Conservation (phyloP, 352 stramenopile species). For the Phytophthora hibernalis region DNA sequence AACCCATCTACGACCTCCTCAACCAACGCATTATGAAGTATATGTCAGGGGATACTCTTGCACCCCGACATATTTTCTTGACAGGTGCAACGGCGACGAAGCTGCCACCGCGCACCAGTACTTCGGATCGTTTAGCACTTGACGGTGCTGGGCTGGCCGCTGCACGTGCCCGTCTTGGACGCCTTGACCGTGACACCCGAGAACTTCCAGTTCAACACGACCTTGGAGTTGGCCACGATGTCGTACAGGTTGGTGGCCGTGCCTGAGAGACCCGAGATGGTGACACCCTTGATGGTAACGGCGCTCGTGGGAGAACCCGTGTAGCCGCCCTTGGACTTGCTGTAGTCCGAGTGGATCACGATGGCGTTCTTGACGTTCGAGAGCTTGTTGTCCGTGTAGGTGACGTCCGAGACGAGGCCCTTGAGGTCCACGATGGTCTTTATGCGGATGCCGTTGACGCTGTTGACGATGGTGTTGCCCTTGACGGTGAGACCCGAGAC, state of each 20-base stretch:
- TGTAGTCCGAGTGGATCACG: constrained; percentile 26
- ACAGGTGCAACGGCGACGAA: constrained; percentile 5
- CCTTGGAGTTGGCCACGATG: constrained; percentile 26
- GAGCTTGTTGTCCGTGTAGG: constrained; percentile 33
- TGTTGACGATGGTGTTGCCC: constrained; percentile 35
- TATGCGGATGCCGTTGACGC: constrained; percentile 39
- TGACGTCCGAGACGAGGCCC: constrained; percentile 31
- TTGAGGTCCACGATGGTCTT: constrained; percentile 42
- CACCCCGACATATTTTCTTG: not conserved
- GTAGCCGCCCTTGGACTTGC: constrained; percentile 28
- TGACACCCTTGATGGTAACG: constrained; percentile 9
- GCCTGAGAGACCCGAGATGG: constrained; percentile 12
- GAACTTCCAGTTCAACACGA: constrained; percentile 30
- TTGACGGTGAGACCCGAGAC: constrained; percentile 31
- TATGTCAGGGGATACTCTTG: not conserved
- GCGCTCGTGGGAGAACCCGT: constrained; percentile 15
- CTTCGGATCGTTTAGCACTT: constrained; percentile 21
- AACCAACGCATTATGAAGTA: not conserved
- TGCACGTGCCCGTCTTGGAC: constrained; percentile 25
- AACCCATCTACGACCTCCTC: not conserved
- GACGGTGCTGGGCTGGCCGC: constrained; percentile 27
- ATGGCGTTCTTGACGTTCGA: constrained; percentile 22
- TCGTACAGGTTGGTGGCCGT: constrained; percentile 30
- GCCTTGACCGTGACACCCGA: constrained; percentile 28
- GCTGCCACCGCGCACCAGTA: not conserved